phyloP scores from a whole-genome alignment of 2,329 filamentous ascomycete genomes.

The Huntiella omanensis region DNA sequence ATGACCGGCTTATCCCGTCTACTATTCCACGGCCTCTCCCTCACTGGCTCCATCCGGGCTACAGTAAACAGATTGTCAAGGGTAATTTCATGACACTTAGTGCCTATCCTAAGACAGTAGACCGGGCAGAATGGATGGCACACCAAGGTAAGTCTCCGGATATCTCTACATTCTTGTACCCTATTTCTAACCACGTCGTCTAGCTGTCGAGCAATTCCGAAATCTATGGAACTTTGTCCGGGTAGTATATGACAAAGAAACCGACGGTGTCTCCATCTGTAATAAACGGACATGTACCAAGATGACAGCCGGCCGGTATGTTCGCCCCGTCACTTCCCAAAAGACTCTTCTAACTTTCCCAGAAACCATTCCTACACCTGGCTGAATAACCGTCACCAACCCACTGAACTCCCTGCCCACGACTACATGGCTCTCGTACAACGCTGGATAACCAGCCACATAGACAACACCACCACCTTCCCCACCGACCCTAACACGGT shows the following conservation, averaged over 20 bases:
- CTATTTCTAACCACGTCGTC: constrained; percentile 12
- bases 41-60: constrained; percentile 46
- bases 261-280: constrained; percentile 51
- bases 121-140: constrained; percentile 72
- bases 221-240: constrained; percentile 64
- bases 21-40: constrained; percentile 24
- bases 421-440: constrained; percentile 74
- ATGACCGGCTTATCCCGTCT: constrained; percentile 9
- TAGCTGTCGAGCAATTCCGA: constrained; percentile 70
- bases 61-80: constrained; percentile 64
- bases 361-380: constrained; percentile 67
- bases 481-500: constrained; percentile 49
- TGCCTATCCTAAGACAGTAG: constrained; percentile 65
- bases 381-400: constrained; percentile 58
- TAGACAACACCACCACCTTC: constrained; percentile 60
- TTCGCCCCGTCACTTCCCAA: constrained; percentile 12
- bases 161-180: too few species aligned
- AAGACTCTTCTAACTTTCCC: neutral
- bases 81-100: constrained; percentile 83
- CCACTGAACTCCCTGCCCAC: constrained; percentile 60
- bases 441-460: constrained; percentile 72
- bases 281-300: constrained; percentile 60
- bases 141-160: constrained; percentile 46
- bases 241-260: constrained; percentile 59
- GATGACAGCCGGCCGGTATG: constrained; percentile 72